phyloP scores from a whole-genome alignment of 1,139 yeast species.

The Suhomyces panamericanus region DNA sequence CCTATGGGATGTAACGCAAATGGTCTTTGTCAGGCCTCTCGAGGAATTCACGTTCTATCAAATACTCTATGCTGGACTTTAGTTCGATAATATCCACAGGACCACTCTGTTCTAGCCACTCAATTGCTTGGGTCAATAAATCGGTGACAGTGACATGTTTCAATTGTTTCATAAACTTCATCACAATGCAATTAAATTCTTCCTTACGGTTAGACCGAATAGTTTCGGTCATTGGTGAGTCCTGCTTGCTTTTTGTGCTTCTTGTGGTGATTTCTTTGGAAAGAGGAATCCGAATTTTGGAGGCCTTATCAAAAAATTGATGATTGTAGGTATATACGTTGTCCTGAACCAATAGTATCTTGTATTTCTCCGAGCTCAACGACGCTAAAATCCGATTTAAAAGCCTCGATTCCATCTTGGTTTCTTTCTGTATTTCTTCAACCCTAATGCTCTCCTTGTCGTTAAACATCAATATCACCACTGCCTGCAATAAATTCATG shows the following conservation, averaged over 20 bases:
- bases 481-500: constrained; percentile 42
- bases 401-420: constrained; percentile 30
- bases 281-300: constrained; percentile 35
- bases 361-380: constrained; percentile 31
- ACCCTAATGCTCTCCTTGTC: constrained; percentile 20
- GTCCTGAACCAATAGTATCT: constrained; percentile 21
- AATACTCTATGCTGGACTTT: constrained; percentile 34
- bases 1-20: constrained; percentile 34
- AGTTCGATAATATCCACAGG: constrained; percentile 33
- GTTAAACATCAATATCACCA: constrained; percentile 33
- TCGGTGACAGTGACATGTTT: constrained; percentile 23
- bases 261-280: constrained; percentile 22
- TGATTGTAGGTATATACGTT: constrained; percentile 24
- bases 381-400: constrained; percentile 32
- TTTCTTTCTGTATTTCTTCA: constrained; percentile 21
- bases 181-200: constrained; percentile 32
- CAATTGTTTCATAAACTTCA: constrained; percentile 36
- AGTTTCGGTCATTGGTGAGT: background rate
- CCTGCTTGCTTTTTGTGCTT: background rate
- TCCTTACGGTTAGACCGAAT: constrained; percentile 25
- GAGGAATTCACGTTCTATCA: constrained; percentile 37
- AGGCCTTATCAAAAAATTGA: constrained; percentile 30
- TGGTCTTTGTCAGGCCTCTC: constrained; percentile 25
- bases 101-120: constrained; percentile 24
- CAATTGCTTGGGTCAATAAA: constrained; percentile 28